Evolutionary conservation across 345 rosid species (phyloP).

Genomic region (Bruguiera sexangula): DNA sequence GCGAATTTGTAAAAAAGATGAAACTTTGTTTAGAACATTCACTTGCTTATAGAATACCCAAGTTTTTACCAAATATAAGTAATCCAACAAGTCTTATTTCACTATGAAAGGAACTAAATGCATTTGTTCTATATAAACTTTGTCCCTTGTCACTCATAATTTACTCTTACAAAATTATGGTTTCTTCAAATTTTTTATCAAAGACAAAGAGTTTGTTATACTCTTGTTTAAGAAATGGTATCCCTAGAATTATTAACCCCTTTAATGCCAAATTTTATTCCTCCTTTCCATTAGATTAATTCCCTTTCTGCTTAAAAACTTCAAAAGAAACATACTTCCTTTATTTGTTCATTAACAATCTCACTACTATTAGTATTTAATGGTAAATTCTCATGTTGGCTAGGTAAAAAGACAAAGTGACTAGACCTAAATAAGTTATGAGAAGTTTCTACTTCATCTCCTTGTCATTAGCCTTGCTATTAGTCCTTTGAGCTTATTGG

Average conservation of each 20-base stretch:
- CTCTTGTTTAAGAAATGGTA: conserved; percentile 43
- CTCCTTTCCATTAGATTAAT: conserved; percentile 46
- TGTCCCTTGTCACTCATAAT: conserved; percentile 39
- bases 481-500: too few relatives aligned
- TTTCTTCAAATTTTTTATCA: conserved; percentile 39
- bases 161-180: conserved; percentile 29
- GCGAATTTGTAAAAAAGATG: conserved; percentile 36
- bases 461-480: conserved; percentile 9
- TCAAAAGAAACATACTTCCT: conserved; percentile 41
- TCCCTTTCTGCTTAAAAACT: conserved; percentile 35
- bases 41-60: conserved; percentile 27
- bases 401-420: conserved; percentile 76
- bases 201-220: conserved; percentile 20
- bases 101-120: conserved; percentile 46
- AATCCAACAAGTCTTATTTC: conserved; percentile 43
- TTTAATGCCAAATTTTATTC: conserved; percentile 49
- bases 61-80: neutral
- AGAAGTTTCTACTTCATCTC: conserved; percentile 52
- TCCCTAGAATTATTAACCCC: conserved; percentile 52
- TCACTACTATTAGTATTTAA: conserved; percentile 34
- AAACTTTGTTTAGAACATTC: conserved; percentile 33
- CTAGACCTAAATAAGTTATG: conserved; percentile 60
- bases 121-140: conserved; percentile 44
- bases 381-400: conserved; percentile 61
- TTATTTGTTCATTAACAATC: conserved; percentile 27